phyloP scores from a whole-genome alignment of 1,139 yeast species.

The Scheffersomyces quercinus region DNA sequence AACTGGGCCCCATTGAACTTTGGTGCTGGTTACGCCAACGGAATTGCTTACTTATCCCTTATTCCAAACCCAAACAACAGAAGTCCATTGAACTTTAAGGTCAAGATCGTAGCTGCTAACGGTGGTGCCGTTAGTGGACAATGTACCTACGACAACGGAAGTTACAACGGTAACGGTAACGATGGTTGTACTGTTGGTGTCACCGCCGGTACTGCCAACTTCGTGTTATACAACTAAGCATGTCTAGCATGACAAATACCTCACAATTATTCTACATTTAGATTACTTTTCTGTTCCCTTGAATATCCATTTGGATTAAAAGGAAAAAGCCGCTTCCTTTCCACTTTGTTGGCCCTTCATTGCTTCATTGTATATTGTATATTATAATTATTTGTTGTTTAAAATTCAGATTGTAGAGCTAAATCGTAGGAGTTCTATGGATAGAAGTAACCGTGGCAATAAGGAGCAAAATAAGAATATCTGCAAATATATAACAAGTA shows the following conservation, averaged over 20 bases:
- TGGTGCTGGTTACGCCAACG: conserved; percentile 86
- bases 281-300: too few relatives aligned
- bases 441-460: too few relatives aligned
- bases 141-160: conserved; percentile 80
- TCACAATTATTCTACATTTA: too few relatives aligned
- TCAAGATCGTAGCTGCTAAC: conserved; percentile 68
- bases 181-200: conserved; percentile 96
- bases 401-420: too few relatives aligned
- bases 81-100: conserved; percentile 76
- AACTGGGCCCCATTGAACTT: conserved; percentile 98
- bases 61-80: conserved; percentile 94
- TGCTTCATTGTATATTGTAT: not conserved
- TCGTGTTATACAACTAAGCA: conserved; percentile 50
- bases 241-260: too few relatives aligned
- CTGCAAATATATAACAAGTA: too few relatives aligned
- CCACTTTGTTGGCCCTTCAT: too few relatives aligned
- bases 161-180: conserved; percentile 62
- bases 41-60: conserved; percentile 82
- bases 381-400: not conserved
- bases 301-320: too few relatives aligned
- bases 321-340: too few relatives aligned
- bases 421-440: too few relatives aligned
- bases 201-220: conserved; percentile 74
- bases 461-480: too few relatives aligned
- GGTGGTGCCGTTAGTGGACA: conserved; percentile 69